phyloP scores from a whole-genome alignment of 2,329 filamentous ascomycete species.

The Aspergillus fijiensis region DNA sequence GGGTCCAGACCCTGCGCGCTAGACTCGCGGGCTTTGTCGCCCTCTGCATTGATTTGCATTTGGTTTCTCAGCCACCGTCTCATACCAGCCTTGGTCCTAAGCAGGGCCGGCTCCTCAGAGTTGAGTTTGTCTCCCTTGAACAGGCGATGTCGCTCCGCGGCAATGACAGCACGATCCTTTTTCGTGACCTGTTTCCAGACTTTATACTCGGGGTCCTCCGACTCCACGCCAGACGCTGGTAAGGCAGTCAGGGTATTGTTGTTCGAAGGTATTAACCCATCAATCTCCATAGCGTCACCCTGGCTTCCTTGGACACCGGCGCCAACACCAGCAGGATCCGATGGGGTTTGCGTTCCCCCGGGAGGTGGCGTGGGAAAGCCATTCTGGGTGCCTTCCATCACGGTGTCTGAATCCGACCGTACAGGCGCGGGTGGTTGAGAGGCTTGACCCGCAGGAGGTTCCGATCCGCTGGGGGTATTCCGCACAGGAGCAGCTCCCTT shows the following conservation, averaged over 20 bases:
- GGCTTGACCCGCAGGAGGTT: constrained; percentile 64
- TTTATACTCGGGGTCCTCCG: constrained; percentile 89
- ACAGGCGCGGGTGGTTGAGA: constrained; percentile 51
- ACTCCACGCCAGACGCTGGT: constrained; percentile 71
- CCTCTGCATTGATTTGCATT: constrained; percentile 62
- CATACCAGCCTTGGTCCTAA: constrained; percentile 86
- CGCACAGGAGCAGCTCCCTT: constrained; percentile 65
- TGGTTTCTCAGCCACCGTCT: constrained; percentile 79
- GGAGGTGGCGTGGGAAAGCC: constrained; percentile 81
- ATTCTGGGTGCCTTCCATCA: constrained; percentile 72
- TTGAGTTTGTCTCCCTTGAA: constrained; percentile 86
- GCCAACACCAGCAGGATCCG: constrained; percentile 67
- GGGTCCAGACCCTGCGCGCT: constrained; percentile 48
- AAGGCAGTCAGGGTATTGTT: constrained; percentile 67
- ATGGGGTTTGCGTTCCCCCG: constrained; percentile 70
- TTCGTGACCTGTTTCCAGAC: constrained; percentile 99
- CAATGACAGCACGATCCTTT: constrained; percentile 82
- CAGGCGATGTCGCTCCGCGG: constrained; percentile 80
- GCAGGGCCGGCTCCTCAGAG: constrained; percentile 78
- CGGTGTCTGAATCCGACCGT: constrained; percentile 70
- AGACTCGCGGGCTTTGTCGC: constrained; percentile 47
- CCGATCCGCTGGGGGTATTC: constrained; percentile 72
- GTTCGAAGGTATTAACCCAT: constrained; percentile 66
- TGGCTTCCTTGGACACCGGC: constrained; percentile 64
- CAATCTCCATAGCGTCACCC: constrained; percentile 81